Base-by-base conservation (phyloP, 2,329 filamentous ascomycete species). In the Graphilbum fragrans region DNA sequence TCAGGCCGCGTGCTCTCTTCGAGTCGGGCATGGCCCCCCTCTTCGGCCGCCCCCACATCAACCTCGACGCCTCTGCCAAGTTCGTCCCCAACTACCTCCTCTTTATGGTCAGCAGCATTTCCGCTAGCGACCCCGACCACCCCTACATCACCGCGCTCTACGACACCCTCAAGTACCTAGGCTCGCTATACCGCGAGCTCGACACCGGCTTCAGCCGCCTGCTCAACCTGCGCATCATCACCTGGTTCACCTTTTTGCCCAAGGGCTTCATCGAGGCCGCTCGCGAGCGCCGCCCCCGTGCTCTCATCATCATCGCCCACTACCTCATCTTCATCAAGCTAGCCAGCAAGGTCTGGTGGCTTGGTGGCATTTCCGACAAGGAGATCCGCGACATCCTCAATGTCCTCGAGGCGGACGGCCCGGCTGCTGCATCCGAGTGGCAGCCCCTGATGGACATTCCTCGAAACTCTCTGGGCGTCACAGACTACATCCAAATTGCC, bases 171-270 rank as follows among this genome's bases (percentile, higher is more conserved):
- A 62, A 63, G 41, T 69, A 62, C 45, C 58, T 76, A 2, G 72
- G 71, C 23, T 66, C 68, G 1, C 59, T 76, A 2, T 75, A 74
- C 45, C 53, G 57, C 39, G 64, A 72, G 47, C 54, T 75, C n/a
- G 51, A 46, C 11, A 47, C 60, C 16, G 69, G 37, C 34, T 60
- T 70, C 34, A 59, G 59, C 29, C 56, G 63, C 17, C 54, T 67
- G 21, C 58, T 74, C 49, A 55, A 60, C 43, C 53, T 75, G 14
- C 66, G 72, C 41, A 61, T 71, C 51, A 63, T 70, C 45, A 72
- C 68, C 10, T 72, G 67, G 58, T 65, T 71, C 42, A 75, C 69
- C 3, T 74, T 68, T 40, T 46, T 72, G 18, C 66, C 68, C 6
- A 51, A 52, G 1, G 46, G 47, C 5, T 70, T 74, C 41, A 52